Evolutionary conservation across 805 yeast genomes (phyloP).

Genomic region (Starmerella bombicola): DNA sequence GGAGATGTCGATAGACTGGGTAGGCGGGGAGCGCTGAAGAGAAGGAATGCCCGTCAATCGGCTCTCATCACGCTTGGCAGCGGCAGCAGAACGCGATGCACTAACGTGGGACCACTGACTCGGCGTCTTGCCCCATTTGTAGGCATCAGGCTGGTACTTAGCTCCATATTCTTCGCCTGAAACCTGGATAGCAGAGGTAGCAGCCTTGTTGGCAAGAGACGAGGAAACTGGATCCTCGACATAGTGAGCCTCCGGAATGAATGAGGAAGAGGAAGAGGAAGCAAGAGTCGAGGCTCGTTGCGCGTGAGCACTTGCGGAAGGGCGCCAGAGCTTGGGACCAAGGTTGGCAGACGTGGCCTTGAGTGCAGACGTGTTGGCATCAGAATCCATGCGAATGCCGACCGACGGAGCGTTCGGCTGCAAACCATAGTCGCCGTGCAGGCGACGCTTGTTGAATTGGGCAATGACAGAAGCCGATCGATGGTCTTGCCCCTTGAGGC

Average conservation of each 20-base stretch:
- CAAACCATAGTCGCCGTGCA: conserved; percentile 26
- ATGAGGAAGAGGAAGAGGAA: conserved; percentile 21
- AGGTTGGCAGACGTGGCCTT: conserved; percentile 27
- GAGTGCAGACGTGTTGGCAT: conserved; percentile 27
- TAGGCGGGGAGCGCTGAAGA: conserved; percentile 10
- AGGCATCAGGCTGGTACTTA: conserved; percentile 28
- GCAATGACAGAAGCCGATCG: conserved; percentile 26
- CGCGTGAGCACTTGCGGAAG: conserved; percentile 25
- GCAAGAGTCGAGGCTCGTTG: conserved; percentile 31
- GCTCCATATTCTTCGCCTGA: conserved; percentile 28
- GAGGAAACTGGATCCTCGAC: conserved; percentile 11
- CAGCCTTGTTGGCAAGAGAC: conserved; percentile 26
- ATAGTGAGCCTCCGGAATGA: conserved; percentile 16
- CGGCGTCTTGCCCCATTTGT: conserved; percentile 24
- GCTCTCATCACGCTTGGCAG: conserved; percentile 13
- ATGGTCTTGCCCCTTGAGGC: conserved; percentile 9
- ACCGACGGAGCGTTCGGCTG: conserved; percentile 30
- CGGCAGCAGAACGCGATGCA: conserved; percentile 9
- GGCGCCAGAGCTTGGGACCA: conserved; percentile 29
- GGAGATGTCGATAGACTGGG: conserved; percentile 18
- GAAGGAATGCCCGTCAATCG: conserved; percentile 4
- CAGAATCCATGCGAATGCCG: conserved; percentile 26
- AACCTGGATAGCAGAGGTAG: conserved; percentile 25
- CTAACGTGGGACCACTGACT: conserved; percentile 18
- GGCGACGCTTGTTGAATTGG: conserved; percentile 27